Percentiles rank a stretch among this genome's conserved stretches.
phyloP scores from a whole-genome alignment of 257 asterid species.

The Solanum gracilifrons region DNA sequence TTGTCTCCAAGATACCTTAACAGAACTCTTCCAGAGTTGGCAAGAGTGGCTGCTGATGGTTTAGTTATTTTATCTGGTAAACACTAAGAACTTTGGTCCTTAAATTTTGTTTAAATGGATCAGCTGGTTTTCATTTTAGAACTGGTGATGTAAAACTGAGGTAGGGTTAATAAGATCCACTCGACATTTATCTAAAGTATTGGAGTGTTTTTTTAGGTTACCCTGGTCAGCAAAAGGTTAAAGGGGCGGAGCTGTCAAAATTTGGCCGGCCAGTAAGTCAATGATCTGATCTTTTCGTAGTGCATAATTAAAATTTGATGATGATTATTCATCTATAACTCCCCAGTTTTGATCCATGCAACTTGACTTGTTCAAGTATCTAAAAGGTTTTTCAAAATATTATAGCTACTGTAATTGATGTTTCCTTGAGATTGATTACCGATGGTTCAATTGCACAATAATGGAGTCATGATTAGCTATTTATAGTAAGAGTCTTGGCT shows the following conservation, averaged over 20 bases:
- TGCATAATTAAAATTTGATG: background rate
- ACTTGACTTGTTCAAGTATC: background rate
- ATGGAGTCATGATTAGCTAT: background rate
- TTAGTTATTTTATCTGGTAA: slow-evolving; percentile 72
- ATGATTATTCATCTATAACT: background rate
- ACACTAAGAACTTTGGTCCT: background rate
- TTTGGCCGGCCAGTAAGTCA: slow-evolving; percentile 85
- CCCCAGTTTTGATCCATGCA: background rate
- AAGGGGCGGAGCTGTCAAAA: slow-evolving; percentile 72
- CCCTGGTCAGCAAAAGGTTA: slow-evolving; percentile 76
- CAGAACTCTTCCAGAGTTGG: slow-evolving; percentile 64
- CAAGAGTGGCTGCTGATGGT: slow-evolving; percentile 69
- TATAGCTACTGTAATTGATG: background rate
- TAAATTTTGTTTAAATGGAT: background rate
- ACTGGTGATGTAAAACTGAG: background rate
- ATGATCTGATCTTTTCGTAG: background rate
- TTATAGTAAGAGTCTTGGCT: background rate
- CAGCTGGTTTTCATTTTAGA: background rate
- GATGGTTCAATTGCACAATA: background rate
- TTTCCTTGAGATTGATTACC: background rate
- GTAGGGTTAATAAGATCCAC: background rate
- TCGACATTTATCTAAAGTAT: background rate
- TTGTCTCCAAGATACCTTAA: slow-evolving; percentile 76
- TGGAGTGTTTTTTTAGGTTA: slow-evolving; percentile 35
- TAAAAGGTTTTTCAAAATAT: background rate